Evolutionary conservation across 306 rosid genomes (phyloP).

Genomic region (Sechiopsis laciniata): DNA sequence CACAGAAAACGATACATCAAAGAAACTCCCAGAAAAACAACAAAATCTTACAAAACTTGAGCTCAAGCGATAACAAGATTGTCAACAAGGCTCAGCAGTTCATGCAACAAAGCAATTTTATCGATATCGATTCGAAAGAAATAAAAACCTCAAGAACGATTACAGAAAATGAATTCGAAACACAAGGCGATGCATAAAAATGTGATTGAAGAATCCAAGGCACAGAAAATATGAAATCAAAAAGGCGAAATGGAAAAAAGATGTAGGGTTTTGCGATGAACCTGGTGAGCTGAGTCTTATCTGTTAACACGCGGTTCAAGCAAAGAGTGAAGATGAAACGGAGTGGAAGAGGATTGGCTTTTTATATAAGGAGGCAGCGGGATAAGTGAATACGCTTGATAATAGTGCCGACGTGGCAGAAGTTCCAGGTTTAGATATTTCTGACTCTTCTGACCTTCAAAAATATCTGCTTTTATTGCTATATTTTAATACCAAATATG

Average conservation of each 20-base stretch:
- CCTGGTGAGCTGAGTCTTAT: conserved; percentile 12
- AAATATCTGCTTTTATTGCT: conserved; percentile 1
- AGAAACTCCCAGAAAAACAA: not conserved
- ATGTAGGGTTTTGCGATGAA: conserved; percentile 5
- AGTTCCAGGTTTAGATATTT: conserved; percentile 8
- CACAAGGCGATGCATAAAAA: not conserved
- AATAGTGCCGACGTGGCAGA: conserved; percentile 10
- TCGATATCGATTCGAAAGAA: not conserved
- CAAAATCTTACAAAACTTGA: not conserved
- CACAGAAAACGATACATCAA: too few relatives aligned
- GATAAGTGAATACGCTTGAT: not conserved
- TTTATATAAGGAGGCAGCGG: not conserved
- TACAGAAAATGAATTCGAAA: not conserved
- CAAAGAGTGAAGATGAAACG: not conserved
- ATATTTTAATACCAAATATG: not conserved
- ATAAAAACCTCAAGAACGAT: not conserved
- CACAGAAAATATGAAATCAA: not conserved
- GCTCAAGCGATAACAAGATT: not conserved
- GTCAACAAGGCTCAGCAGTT: not conserved
- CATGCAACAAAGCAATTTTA: not conserved
- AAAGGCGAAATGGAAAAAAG: not conserved
- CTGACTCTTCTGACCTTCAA: not conserved
- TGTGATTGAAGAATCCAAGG: not conserved
- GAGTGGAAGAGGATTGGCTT: not conserved
- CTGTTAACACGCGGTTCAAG: conserved; percentile 15